These are phyloP conservation scores for Aspergillus awamori DNA, from an alignment of 2,329 filamentous ascomycete genomes.

Conservation along the genomic window DNA sequence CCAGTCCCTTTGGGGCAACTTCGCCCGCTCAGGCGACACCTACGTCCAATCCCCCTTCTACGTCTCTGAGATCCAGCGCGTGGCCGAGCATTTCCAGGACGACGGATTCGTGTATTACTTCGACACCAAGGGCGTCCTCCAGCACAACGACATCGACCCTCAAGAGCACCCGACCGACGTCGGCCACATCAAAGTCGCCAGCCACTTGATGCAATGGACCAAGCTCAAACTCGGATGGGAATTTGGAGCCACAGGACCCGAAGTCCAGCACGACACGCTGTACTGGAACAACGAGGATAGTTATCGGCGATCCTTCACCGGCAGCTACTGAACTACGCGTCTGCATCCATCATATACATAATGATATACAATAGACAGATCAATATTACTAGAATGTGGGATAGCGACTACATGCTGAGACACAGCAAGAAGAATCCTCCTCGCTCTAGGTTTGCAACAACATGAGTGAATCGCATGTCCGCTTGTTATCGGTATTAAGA, in stretches of 20 bases:
- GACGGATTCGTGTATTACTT: slow-evolving; percentile 63
- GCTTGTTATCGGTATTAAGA: slow-evolving; percentile 23
- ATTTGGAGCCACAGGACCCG: slow-evolving; percentile 55
- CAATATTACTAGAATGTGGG: slow-evolving; percentile 11
- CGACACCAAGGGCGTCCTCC: slow-evolving; percentile 62
- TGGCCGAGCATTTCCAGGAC: slow-evolving; percentile 56
- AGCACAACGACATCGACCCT: slow-evolving; percentile 64
- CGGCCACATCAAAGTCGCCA: slow-evolving; percentile 63
- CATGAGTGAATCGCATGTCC: slow-evolving; percentile 13
- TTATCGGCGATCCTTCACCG: slow-evolving; percentile 37
- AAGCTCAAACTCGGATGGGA: slow-evolving; percentile 60
- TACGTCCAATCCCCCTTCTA: slow-evolving; percentile 54
- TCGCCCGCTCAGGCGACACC: slow-evolving; percentile 54
- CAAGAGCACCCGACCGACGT: slow-evolving; percentile 64
- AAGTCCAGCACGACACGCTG: slow-evolving; percentile 54
- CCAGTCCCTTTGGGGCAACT: slow-evolving; percentile 59
- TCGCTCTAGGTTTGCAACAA: neutral
- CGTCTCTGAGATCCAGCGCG: slow-evolving; percentile 53
- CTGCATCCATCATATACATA: neutral
- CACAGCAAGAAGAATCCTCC: neutral
- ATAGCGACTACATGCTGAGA: slow-evolving; percentile 17
- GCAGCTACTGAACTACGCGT: neutral
- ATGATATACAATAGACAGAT: neutral
- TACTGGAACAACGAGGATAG: slow-evolving; percentile 57
- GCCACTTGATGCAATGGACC: slow-evolving; percentile 62